These are phyloP conservation scores for Leccinum disarticulatum DNA, from an alignment of 768 basidiomycete species.

Conservation along the genomic window DNA sequence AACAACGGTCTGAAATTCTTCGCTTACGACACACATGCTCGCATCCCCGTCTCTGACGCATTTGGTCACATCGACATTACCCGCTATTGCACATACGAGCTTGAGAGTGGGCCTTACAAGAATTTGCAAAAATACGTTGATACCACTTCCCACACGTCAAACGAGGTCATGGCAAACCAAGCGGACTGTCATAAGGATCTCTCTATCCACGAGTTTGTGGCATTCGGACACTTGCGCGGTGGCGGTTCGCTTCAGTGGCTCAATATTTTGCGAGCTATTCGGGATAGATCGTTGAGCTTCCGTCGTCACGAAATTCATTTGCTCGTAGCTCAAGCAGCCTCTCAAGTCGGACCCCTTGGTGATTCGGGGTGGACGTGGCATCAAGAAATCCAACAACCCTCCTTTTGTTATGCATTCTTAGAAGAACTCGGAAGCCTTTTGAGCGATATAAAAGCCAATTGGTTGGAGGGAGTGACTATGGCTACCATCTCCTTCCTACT, in stretches of 20 bases:
- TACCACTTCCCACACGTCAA: constrained; percentile 40
- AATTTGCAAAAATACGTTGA: constrained; percentile 36
- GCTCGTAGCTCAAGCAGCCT: constrained; percentile 43
- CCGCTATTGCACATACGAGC: constrained; percentile 29
- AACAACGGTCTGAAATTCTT: constrained; percentile 32
- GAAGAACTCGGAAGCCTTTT: constrained; percentile 5
- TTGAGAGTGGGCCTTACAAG: constrained; percentile 35
- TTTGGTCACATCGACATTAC: constrained; percentile 17
- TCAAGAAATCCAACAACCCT: constrained; percentile 9
- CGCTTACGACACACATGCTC: constrained; percentile 25
- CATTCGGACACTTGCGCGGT: constrained; percentile 44
- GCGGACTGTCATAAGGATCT: constrained; percentile 39
- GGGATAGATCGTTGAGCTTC: constrained; percentile 38
- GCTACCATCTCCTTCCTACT: neutral
- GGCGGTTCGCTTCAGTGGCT: constrained; percentile 48
- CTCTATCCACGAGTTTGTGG: constrained; percentile 42
- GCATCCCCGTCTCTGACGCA: constrained; percentile 13
- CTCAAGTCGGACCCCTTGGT: constrained; percentile 38
- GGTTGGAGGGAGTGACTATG: neutral
- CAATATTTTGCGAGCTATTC: constrained; percentile 48
- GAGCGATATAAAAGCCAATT: constrained; percentile 26
- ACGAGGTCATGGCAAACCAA: constrained; percentile 44
- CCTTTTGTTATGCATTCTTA: constrained; percentile 5
- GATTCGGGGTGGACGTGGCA: constrained; percentile 11
- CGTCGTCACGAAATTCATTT: constrained; percentile 38